Base-by-base conservation (phyloP, 257 asterid species). In the Thymus mandschuricus region DNA sequence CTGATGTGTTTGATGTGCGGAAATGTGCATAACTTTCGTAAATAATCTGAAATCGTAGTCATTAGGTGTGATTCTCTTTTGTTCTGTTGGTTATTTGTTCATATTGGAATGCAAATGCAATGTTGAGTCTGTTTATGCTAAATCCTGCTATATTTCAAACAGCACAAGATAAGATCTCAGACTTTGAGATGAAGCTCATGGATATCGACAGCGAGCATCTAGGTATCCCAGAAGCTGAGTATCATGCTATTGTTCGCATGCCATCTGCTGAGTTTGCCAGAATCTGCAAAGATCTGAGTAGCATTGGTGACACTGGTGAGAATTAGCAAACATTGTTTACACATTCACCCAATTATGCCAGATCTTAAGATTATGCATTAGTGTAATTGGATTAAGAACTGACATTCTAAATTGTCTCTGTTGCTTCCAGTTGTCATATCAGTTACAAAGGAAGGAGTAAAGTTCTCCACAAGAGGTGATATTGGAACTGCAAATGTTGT, bases 381-480 rank as follows among this genome's bases (percentile, higher is more conserved):
- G 27, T 43, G 9, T 72, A 34, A 52, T 51, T 31, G 10, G 34
- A 3, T 29, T 10, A 55, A 35, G 44, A 38, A 38, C 34, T 73
- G 46, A 27, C 30, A 30, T 33, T 31, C 11, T 0, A 21, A 21
- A 21, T 0, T 52, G 21, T 31, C 8, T 12, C 12, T 71, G 69
- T 58, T 64, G 51, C 35, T 35, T 85, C 80, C 76, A 90, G 98
- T 90, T 83, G 96, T 90, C 61, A 93, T 93, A 63, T 90, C 97
- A 59, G 98, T 93, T 38, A 93, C 97, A 0, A 93, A 93, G 85
- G 98, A 93, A 82, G 98, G 98, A 3, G 98, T 93, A 1, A 93
- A 89, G 71, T 93, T 93, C 85, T 93, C 98, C 7, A 90, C 97
- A 3, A 87, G 97, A 68, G 97, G 97, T 57, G 98, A 90, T 75